Evolutionary conservation across 129 eudicot genomes (phyloP).

Genomic region (Pulicaria dysenterica): DNA sequence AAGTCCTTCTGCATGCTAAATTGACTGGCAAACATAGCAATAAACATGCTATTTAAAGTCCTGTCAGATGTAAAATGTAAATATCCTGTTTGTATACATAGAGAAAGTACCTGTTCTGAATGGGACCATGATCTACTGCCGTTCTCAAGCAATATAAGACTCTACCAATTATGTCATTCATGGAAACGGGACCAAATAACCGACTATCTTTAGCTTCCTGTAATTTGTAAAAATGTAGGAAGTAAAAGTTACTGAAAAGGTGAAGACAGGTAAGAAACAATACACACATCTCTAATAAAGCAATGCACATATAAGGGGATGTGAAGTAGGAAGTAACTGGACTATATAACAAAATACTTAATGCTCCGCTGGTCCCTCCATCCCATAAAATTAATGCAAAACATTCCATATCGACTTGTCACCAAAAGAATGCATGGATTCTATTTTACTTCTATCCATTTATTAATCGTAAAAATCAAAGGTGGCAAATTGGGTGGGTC

Average conservation of each 20-base stretch:
- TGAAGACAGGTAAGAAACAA: not conserved
- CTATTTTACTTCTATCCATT: no score
- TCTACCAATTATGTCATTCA: conserved; percentile 84
- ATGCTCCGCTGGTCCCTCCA: not conserved
- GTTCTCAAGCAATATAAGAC: conserved; percentile 78
- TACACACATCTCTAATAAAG: not conserved
- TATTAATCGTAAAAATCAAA: no score
- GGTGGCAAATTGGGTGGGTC: no score
- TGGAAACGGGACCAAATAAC: conserved; percentile 83
- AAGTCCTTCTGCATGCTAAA: conserved; percentile 62
- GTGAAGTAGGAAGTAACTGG: not conserved
- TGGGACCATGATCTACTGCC: conserved; percentile 95
- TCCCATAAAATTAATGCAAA: not conserved
- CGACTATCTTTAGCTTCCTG: conserved; percentile 98
- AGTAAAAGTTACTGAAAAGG: not conserved
- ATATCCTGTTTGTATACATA: not conserved
- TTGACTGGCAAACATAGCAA: conserved; percentile 48
- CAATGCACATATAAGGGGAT: not conserved
- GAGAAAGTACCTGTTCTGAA: conserved; percentile 73
- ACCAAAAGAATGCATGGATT: no score
- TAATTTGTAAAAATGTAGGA: not conserved
- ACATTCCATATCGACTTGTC: no score
- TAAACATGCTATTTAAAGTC: not conserved
- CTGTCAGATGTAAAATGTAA: not conserved
- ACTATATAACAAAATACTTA: not conserved